Percentiles rank a stretch among this genome's conserved stretches.
phyloP scores from a whole-genome alignment of 169 alveolate genomes.

The Cardiosporidium cionae region DNA sequence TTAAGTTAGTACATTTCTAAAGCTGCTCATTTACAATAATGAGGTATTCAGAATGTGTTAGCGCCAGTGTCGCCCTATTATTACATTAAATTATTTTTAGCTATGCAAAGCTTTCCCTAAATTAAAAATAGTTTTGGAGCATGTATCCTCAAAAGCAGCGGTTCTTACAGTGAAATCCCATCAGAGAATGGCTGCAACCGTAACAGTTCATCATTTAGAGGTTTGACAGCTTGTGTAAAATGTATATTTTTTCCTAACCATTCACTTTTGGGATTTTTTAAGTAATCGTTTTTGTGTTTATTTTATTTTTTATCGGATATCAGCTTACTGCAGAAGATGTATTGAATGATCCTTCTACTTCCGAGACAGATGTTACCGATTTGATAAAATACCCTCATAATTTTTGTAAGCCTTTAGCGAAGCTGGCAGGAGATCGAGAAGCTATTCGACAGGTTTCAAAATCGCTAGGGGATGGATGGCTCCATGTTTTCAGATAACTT shows the following conservation, averaged over 20 bases:
- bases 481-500: background rate
- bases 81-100: background rate
- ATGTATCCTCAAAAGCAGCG: slow-evolving; percentile 39
- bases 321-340: slow-evolving; percentile 31
- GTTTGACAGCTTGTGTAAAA: slow-evolving; percentile 5
- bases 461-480: background rate
- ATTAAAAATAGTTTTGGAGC: slow-evolving; percentile 38
- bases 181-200: slow-evolving; percentile 30
- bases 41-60: background rate
- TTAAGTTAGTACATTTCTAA: too few relatives aligned
- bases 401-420: slow-evolving; percentile 45
- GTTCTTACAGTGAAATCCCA: slow-evolving; percentile 11
- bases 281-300: background rate
- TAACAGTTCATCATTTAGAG: slow-evolving; percentile 40
- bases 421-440: slow-evolving; percentile 23
- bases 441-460: slow-evolving; percentile 26
- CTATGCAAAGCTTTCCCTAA: slow-evolving; percentile 17
- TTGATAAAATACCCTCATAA: slow-evolving; percentile 20
- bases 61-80: background rate
- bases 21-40: background rate
- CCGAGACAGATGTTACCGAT: too few relatives aligned
- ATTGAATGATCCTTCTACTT: too few relatives aligned
- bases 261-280: background rate
- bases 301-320: too few relatives aligned
- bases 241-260: background rate